phyloP scores from a whole-genome alignment of 129 eudicot genomes.

The Dittrichia graveolens region DNA sequence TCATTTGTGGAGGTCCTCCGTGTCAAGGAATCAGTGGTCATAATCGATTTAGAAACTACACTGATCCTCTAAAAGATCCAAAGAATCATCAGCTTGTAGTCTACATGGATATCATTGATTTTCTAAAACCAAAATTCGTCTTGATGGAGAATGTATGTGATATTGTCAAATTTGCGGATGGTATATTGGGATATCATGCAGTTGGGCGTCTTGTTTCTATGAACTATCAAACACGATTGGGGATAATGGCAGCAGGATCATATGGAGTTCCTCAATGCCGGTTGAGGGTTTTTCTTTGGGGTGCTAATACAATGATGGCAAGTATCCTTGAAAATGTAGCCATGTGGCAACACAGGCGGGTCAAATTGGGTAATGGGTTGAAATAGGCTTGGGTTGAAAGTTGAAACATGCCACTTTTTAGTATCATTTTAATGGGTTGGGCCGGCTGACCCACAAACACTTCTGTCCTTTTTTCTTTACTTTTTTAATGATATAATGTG shows the following conservation, averaged over 20 bases:
- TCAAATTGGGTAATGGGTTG: background rate
- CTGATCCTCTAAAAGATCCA: slow-evolving; percentile 52
- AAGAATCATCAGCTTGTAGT: slow-evolving; percentile 70
- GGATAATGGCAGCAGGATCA: slow-evolving; percentile 84
- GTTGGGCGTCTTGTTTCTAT: slow-evolving; percentile 60
- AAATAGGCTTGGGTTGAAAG: slow-evolving; percentile 16
- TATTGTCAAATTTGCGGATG: slow-evolving; percentile 56
- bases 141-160: slow-evolving; percentile 87
- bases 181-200: slow-evolving; percentile 51
- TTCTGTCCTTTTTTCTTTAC: background rate
- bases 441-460: background rate
- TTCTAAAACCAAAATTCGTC: slow-evolving; percentile 58
- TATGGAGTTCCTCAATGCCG: slow-evolving; percentile 81
- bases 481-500: background rate
- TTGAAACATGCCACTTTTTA: too few relatives aligned
- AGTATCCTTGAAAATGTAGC: background rate
- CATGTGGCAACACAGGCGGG: background rate
- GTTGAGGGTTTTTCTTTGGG: slow-evolving; percentile 74
- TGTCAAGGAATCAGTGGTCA: slow-evolving; percentile 87
- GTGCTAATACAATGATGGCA: slow-evolving; percentile 60
- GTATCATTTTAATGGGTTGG: too few relatives aligned
- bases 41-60: slow-evolving; percentile 54
- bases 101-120: slow-evolving; percentile 63
- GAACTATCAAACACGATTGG: slow-evolving; percentile 72
- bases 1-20: slow-evolving; percentile 89